A percentile compares a stretch with the other conserved stretches of the same genome.
Conservation (phyloP, 2,329 filamentous ascomycete genomes). For the Diplodia corticola region DNA sequence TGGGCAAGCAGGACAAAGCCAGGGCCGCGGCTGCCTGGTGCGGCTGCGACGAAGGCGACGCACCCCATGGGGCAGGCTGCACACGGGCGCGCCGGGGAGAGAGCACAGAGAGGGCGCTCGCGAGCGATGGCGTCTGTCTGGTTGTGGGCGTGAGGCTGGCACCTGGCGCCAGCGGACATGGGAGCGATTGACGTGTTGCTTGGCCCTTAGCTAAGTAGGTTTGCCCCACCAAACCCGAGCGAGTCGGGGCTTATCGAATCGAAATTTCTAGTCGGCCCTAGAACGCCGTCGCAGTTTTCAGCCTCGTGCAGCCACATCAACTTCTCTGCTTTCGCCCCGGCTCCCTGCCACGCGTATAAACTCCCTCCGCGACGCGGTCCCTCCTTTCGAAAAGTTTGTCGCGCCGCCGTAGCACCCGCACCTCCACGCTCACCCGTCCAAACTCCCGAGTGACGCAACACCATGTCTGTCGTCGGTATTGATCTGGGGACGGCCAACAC, state of each 20-base stretch:
- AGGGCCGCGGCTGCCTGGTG: no score
- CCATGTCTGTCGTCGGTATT: conserved; percentile 71
- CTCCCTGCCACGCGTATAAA: conserved; percentile 19
- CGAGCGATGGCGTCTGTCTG: not conserved
- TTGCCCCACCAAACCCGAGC: conserved; percentile 15
- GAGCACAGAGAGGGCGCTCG: not conserved
- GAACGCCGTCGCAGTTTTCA: conserved; percentile 18
- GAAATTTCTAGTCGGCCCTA: conserved; percentile 9
- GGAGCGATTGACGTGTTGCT: conserved; percentile 18
- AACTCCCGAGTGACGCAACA: conserved; percentile 31
- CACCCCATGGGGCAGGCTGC: not conserved
- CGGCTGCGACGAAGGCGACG: not conserved
- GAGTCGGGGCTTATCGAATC: conserved; percentile 1
- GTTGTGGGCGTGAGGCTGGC: no score
- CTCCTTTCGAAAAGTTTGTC: conserved; percentile 11
- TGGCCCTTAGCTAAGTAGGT: not conserved
- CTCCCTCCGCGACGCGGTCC: not conserved
- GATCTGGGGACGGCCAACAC: conserved; percentile 97
- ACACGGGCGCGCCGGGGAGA: no score
- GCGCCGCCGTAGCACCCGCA: not conserved
- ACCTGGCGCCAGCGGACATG: not conserved
- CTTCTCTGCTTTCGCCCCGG: conserved; percentile 6
- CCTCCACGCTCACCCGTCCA: conserved; percentile 1
- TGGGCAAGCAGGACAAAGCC: not conserved
- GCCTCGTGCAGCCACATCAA: conserved; percentile 21